Conservation (phyloP, 768 basidiomycete species). For the Plicaturopsis crispa region DNA sequence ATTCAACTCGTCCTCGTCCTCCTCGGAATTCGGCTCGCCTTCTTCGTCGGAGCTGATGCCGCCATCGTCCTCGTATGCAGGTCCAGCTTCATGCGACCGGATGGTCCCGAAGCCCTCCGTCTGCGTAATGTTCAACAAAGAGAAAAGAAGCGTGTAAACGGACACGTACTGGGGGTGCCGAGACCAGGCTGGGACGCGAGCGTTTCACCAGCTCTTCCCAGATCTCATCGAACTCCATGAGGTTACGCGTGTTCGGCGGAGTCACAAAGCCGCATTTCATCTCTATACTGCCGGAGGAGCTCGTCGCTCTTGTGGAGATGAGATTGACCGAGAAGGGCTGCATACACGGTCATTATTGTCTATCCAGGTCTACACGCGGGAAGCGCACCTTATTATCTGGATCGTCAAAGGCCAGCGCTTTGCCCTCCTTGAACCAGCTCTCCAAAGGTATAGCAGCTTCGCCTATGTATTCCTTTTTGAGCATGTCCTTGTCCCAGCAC, state of each 20-base stretch:
- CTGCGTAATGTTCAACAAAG: constrained; percentile 28
- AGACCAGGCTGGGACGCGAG: constrained; percentile 59
- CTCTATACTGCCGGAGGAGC: constrained; percentile 44
- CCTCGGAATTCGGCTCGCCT: constrained; percentile 30
- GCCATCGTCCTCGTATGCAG: constrained; percentile 71
- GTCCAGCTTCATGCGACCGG: constrained; percentile 48
- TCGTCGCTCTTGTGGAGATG: constrained; percentile 39
- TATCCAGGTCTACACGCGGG: constrained; percentile 6
- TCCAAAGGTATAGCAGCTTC: constrained; percentile 75
- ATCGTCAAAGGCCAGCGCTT: constrained; percentile 49
- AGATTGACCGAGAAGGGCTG: constrained; percentile 41
- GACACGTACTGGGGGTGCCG: constrained; percentile 65
- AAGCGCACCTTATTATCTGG: constrained; percentile 57
- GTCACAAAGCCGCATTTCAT: constrained; percentile 56
- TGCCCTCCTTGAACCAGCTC: constrained; percentile 64
- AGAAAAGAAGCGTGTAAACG: constrained; percentile 5
- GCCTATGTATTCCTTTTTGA: constrained; percentile 87
- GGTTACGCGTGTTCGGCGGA: constrained; percentile 31
- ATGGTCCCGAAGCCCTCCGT: constrained; percentile 84
- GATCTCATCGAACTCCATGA: constrained; percentile 51
- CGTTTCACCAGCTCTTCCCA: constrained; percentile 58
- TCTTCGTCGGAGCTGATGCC: constrained; percentile 51
- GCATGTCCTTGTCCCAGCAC: constrained; percentile 89
- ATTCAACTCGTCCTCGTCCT: constrained; percentile 20
- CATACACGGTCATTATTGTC: background rate